phyloP scores from a whole-genome alignment of 2,329 filamentous ascomycete genomes.

The Diaporthe vexans region DNA sequence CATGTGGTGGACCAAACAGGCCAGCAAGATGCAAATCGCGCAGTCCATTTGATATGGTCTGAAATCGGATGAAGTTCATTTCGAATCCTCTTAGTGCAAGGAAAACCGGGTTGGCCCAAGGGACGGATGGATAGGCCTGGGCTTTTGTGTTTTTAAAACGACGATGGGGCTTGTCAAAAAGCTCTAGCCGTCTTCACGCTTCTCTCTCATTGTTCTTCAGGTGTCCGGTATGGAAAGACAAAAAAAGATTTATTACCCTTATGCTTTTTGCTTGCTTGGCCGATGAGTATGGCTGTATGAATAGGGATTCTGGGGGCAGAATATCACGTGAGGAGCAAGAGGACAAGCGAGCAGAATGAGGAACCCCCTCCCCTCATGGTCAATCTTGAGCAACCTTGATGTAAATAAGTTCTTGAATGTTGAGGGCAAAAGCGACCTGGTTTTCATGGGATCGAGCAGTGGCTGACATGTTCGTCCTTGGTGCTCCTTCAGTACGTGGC shows the following conservation, averaged over 20 bases:
- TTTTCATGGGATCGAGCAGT: background rate
- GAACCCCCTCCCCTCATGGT: background rate
- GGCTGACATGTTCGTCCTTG: background rate
- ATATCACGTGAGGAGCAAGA: slow-evolving; percentile 3
- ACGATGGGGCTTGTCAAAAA: slow-evolving; percentile 24
- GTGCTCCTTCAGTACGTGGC: background rate
- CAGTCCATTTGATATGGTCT: slow-evolving; percentile 23
- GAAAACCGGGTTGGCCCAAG: background rate
- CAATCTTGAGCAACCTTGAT: background rate
- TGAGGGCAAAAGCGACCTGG: slow-evolving; percentile 13
- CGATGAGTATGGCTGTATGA: slow-evolving; percentile 30
- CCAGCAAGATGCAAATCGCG: background rate
- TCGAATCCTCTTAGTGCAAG: slow-evolving; percentile 14
- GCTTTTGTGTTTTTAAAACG: background rate
- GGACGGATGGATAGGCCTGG: background rate
- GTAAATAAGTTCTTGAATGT: slow-evolving; percentile 21
- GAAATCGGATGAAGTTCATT: background rate
- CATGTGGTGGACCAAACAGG: background rate
- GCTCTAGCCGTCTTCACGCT: background rate
- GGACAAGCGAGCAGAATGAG: background rate
- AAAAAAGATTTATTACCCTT: slow-evolving; percentile 36
- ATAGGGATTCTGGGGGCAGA: slow-evolving; percentile 4
- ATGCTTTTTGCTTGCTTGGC: slow-evolving; percentile 31
- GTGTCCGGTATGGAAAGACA: slow-evolving; percentile 41
- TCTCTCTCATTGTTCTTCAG: slow-evolving; percentile 24